Conservation (phyloP, 2,329 filamentous ascomycete genomes). For the Aspergillus caelatus region DNA sequence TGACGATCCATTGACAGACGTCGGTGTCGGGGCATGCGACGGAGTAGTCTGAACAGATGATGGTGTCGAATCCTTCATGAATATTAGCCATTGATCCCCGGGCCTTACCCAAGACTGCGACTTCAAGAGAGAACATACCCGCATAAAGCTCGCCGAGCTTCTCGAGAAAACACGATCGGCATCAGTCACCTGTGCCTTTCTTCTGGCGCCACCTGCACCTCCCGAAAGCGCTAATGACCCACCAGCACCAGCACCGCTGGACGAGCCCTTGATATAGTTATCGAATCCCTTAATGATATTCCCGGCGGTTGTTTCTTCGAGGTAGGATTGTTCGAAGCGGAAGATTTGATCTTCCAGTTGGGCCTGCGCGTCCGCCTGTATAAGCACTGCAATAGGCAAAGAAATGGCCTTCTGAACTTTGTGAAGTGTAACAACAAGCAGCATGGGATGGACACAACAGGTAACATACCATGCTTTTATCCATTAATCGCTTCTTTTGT, state of each 20-base stretch:
- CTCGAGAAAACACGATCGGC: slow-evolving; percentile 51
- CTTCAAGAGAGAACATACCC: slow-evolving; percentile 30
- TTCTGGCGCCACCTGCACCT: slow-evolving; percentile 32
- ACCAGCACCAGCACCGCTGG: slow-evolving; percentile 51
- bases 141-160: slow-evolving; percentile 53
- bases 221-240: slow-evolving; percentile 36
- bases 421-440: background rate
- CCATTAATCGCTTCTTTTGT: slow-evolving; percentile 65
- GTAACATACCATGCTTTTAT: slow-evolving; percentile 59
- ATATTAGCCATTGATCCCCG: background rate
- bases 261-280: slow-evolving; percentile 90
- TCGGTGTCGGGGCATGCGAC: slow-evolving; percentile 50
- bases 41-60: slow-evolving; percentile 51
- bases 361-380: slow-evolving; percentile 43
- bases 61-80: slow-evolving; percentile 43
- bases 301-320: slow-evolving; percentile 83
- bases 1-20: slow-evolving; percentile 37
- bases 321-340: slow-evolving; percentile 81
- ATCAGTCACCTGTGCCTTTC: slow-evolving; percentile 50
- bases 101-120: too few relatives aligned
- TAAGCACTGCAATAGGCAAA: background rate
- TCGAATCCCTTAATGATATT: slow-evolving; percentile 99
- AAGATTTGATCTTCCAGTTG: slow-evolving; percentile 78
- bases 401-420: too few relatives aligned
- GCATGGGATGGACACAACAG: too few relatives aligned